These are phyloP conservation scores for Saccharomycopsis olivae DNA, from an alignment of 805 yeast genomes.

Conservation along the genomic window DNA sequence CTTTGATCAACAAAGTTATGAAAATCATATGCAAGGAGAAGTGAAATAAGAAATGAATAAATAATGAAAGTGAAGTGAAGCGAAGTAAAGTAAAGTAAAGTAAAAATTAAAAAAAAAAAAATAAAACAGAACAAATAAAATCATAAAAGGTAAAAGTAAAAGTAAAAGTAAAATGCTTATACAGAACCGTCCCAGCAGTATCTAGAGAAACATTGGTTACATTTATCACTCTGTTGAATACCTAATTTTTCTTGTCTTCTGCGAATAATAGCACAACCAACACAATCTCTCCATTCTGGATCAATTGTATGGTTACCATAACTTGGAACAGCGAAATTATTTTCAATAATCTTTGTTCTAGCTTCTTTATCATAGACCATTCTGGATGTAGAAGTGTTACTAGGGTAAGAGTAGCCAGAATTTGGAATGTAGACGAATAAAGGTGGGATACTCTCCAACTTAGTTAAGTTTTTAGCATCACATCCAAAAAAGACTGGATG, in stretches of 20 bases:
- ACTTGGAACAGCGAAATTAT: conserved; percentile 67
- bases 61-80: too few species aligned
- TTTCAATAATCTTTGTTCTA: conserved; percentile 47
- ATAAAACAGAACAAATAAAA: background rate
- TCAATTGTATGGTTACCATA: conserved; percentile 59
- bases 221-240: conserved; percentile 48
- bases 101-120: too few species aligned
- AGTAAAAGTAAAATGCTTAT: background rate
- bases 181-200: conserved; percentile 66
- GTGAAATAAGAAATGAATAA: too few species aligned
- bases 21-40: too few species aligned
- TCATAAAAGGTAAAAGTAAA: background rate
- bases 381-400: conserved; percentile 67
- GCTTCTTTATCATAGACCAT: conserved; percentile 49
- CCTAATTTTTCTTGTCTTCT: conserved; percentile 65
- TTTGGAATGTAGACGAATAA: conserved; percentile 68
- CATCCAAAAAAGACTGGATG: conserved; percentile 81
- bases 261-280: conserved; percentile 75
- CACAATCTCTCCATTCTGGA: conserved; percentile 57
- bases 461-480: conserved; percentile 51
- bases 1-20: too few species aligned
- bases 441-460: conserved; percentile 36
- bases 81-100: too few species aligned
- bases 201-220: conserved; percentile 54
- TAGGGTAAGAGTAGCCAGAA: conserved; percentile 46